These are phyloP conservation scores for Chalaropsis ovoidea DNA, from an alignment of 2,329 filamentous ascomycete species.

Conservation along the genomic window DNA sequence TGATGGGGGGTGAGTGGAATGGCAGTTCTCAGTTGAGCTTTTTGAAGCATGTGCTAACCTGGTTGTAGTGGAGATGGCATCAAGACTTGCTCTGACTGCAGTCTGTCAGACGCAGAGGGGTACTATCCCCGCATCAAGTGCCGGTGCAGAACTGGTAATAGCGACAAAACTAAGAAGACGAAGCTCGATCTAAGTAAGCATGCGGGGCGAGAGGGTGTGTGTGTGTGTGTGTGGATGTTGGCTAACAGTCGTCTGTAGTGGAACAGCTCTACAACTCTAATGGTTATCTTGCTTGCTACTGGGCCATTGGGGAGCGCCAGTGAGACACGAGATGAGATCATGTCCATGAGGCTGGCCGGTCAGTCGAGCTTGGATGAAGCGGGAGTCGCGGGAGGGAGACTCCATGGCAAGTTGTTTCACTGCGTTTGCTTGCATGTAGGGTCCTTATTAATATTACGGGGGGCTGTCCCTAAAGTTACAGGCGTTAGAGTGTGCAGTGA, in stretches of 20 bases:
- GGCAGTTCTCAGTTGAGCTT: background rate
- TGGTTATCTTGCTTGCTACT: conserved; percentile 14
- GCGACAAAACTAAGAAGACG: background rate
- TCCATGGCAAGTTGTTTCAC: background rate
- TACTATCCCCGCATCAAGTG: conserved; percentile 11
- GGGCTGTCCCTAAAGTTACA: background rate
- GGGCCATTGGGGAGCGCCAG: background rate
- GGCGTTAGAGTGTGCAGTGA: background rate
- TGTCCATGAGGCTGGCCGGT: no score
- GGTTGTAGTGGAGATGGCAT: conserved; percentile 11
- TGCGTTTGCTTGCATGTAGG: background rate
- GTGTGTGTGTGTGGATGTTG: background rate
- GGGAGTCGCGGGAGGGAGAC: background rate
- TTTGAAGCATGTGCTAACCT: background rate
- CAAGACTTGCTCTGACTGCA: conserved; percentile 8
- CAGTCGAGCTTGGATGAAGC: background rate
- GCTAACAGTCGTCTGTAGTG: conserved; percentile 9
- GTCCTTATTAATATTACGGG: background rate
- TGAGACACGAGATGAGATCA: background rate
- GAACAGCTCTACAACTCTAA: conserved; percentile 19
- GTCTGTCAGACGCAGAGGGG: background rate
- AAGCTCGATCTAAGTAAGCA: conserved; percentile 14
- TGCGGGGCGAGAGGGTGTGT: background rate
- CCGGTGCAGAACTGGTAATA: background rate
- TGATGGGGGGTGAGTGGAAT: conserved; percentile 10